phyloP scores from a whole-genome alignment of 1,284 basidiomycete genomes.

The Termitomyces sp. region DNA sequence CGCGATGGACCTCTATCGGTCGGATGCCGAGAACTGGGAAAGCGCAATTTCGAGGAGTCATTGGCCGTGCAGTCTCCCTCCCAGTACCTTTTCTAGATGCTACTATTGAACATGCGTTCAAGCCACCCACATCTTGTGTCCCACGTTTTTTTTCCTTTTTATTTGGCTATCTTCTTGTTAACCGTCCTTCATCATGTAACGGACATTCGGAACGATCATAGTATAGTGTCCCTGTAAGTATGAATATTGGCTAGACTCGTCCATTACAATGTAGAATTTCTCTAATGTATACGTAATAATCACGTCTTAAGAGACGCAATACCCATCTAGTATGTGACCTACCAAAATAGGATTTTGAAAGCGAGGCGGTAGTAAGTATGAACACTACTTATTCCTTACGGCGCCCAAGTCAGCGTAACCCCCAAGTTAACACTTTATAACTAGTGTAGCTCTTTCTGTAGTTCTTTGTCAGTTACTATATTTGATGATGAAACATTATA shows the following conservation, averaged over 20 bases:
- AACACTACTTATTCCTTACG: too few species aligned
- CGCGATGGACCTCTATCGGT: slow-evolving; percentile 71
- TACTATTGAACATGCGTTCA: slow-evolving; percentile 42
- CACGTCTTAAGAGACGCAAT: not conserved
- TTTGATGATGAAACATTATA: too few species aligned
- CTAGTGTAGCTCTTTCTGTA: too few species aligned
- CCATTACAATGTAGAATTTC: slow-evolving; percentile 7
- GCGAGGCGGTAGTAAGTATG: too few species aligned
- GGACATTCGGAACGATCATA: not conserved
- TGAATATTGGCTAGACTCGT: slow-evolving; percentile 5
- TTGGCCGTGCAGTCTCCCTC: slow-evolving; percentile 75
- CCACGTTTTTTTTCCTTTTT: not conserved
- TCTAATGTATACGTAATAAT: slow-evolving; percentile 7
- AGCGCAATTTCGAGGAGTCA: slow-evolving; percentile 48
- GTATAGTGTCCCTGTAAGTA: slow-evolving; percentile 4
- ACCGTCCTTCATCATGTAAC: not conserved
- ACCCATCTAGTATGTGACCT: slow-evolving; percentile 1
- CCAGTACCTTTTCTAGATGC: slow-evolving; percentile 73
- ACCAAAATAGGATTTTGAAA: not conserved
- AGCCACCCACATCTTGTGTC: not conserved
- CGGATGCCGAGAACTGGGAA: slow-evolving; percentile 64
- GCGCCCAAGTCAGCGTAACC: too few species aligned
- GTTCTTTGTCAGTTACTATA: too few species aligned
- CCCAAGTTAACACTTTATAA: too few species aligned
- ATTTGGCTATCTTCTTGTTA: not conserved